These are phyloP conservation scores for Psidium friedrichsthalianum DNA, from an alignment of 345 rosid genomes.

Conservation along the genomic window DNA sequence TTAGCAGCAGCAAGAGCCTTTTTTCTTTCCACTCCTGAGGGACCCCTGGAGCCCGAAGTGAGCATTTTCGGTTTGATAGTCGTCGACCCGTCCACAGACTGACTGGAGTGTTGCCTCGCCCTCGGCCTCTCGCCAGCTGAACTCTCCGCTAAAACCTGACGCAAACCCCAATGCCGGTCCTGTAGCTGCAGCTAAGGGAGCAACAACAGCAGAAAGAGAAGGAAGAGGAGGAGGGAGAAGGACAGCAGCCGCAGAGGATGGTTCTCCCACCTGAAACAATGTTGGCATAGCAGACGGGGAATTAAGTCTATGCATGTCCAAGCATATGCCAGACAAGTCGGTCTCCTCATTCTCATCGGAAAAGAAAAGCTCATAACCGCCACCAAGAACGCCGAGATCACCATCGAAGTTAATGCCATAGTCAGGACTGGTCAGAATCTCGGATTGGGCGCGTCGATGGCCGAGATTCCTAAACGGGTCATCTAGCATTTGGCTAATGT, in stretches of 20 bases:
- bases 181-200: conserved; percentile 1
- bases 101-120: conserved; percentile 91
- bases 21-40: conserved; percentile 44
- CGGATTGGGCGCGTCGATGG: conserved; percentile 93
- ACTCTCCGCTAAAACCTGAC: conserved; percentile 12
- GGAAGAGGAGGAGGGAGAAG: neutral
- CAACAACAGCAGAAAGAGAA: conserved; percentile 1
- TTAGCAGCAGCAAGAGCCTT: conserved; percentile 83
- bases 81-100: conserved; percentile 80
- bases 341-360: conserved; percentile 79
- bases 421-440: conserved; percentile 84
- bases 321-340: conserved; percentile 65
- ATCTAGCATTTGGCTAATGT: conserved; percentile 77
- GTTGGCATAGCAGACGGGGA: conserved; percentile 59
- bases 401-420: conserved; percentile 72
- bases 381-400: conserved; percentile 81
- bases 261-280: conserved; percentile 48
- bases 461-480: conserved; percentile 79
- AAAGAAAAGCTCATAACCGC: conserved; percentile 59
- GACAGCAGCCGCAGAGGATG: neutral
- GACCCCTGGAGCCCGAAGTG: conserved; percentile 52
- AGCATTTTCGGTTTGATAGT: conserved; percentile 84
- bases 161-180: conserved; percentile 1
- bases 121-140: conserved; percentile 55
- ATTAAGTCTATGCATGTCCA: conserved; percentile 86